phyloP scores from a whole-genome alignment of 805 yeast genomes.

The Vanderwaltozyma verrucispora region DNA sequence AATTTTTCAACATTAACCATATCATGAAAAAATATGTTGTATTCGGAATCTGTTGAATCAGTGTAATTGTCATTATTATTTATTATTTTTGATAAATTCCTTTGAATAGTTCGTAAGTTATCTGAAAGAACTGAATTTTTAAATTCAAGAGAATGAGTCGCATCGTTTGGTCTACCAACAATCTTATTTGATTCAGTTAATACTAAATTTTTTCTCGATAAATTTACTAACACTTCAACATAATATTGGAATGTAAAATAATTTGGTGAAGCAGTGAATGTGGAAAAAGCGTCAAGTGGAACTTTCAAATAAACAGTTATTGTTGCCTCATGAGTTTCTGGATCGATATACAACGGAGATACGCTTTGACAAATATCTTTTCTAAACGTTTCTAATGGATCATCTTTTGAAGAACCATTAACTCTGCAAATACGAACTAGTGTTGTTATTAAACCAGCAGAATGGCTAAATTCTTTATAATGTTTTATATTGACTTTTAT shows the following conservation, averaged over 20 bases:
- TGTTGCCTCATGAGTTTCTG: constrained; percentile 44
- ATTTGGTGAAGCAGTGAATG: constrained; percentile 49
- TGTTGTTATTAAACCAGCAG: constrained; percentile 69
- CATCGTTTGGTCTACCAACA: constrained; percentile 19
- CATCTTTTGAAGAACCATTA: constrained; percentile 37
- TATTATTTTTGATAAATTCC: constrained; percentile 10
- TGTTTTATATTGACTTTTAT: constrained; percentile 58
- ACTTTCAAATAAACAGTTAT: constrained; percentile 55
- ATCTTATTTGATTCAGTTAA: constrained; percentile 25
- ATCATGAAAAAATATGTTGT: constrained; percentile 20
- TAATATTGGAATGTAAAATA: constrained; percentile 75
- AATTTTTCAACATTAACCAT: constrained; percentile 73
- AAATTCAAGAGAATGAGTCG: constrained; percentile 5
- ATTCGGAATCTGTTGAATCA: constrained; percentile 18
- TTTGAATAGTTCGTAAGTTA: constrained; percentile 9
- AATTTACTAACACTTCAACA: constrained; percentile 71
- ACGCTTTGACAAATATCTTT: constrained; percentile 75
- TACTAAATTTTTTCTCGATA: constrained; percentile 48
- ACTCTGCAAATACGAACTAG: constrained; percentile 70
- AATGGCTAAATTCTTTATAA: constrained; percentile 55
- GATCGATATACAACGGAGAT: constrained; percentile 71
- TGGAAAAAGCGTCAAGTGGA: constrained; percentile 81
- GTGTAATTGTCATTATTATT: constrained; percentile 1
- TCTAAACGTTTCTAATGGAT: constrained; percentile 47
- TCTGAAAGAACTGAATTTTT: constrained; percentile 6